These are phyloP conservation scores for Thecaphora frezii DNA, from an alignment of 1,284 basidiomycete species.

Conservation along the genomic window DNA sequence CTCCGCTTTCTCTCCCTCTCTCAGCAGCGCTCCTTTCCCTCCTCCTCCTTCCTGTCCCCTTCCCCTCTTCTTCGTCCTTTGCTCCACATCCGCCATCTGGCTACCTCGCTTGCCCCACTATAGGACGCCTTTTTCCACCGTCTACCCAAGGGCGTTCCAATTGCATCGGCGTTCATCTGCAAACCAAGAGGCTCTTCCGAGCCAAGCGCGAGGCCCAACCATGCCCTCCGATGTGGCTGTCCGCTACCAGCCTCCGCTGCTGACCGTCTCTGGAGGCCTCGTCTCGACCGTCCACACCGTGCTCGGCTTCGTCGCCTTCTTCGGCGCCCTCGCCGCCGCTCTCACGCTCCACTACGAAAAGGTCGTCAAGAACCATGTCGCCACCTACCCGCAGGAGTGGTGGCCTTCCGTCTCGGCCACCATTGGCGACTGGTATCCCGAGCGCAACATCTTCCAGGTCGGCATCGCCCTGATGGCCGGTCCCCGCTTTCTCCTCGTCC, in stretches of 20 bases:
- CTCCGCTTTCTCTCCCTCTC: too few species aligned
- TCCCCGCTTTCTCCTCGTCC: conserved; percentile 77
- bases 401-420: conserved; percentile 90
- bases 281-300: conserved; percentile 67
- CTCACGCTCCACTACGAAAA: conserved; percentile 76
- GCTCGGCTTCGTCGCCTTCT: conserved; percentile 73
- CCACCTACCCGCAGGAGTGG: conserved; percentile 85
- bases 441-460: conserved; percentile 85
- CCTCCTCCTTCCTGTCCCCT: background rate
- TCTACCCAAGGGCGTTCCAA: too few species aligned
- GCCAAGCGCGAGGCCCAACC: background rate
- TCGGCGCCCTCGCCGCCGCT: conserved; percentile 70
- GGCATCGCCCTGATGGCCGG: conserved; percentile 74
- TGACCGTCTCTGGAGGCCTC: conserved; percentile 38
- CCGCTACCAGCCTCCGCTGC: conserved; percentile 20
- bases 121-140: too few species aligned
- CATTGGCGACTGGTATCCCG: conserved; percentile 83
- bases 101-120: too few species aligned
- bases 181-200: background rate
- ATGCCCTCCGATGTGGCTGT: conserved; percentile 33
- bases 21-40: too few species aligned
- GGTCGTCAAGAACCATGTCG: conserved; percentile 82
- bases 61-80: background rate
- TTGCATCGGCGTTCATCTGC: too few species aligned
- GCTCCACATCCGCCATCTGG: too few species aligned